These are phyloP conservation scores for Neurospora africana DNA, from an alignment of 495 filamentous ascomycete genomes.

Conservation along the genomic window DNA sequence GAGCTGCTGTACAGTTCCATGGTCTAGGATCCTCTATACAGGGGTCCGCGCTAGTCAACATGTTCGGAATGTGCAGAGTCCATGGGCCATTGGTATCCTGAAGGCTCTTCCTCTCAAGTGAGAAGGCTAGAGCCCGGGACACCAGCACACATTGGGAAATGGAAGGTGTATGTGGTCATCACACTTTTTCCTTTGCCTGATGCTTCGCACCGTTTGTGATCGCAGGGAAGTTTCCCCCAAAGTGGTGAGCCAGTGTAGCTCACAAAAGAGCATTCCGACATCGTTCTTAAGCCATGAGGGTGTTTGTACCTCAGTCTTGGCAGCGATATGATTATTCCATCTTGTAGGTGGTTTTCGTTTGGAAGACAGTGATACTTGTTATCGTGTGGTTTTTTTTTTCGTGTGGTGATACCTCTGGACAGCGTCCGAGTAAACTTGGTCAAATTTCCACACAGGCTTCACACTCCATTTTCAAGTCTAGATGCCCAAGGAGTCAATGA, in stretches of 20 bases:
- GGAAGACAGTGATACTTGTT: neutral
- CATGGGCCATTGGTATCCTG: neutral
- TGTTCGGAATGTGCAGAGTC: neutral
- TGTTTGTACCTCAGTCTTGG: neutral
- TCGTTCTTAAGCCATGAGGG: neutral
- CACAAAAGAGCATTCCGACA: neutral
- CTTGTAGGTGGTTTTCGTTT: neutral
- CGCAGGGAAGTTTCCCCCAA: neutral
- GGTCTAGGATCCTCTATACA: neutral
- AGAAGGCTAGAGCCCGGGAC: neutral
- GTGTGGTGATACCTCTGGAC: neutral
- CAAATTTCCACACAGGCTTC: neutral
- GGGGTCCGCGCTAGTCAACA: neutral
- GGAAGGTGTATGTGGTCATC: neutral
- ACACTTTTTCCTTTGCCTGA: neutral
- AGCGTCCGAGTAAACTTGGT: neutral
- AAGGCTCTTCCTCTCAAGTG: neutral
- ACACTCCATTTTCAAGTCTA: neutral
- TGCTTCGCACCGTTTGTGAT: neutral
- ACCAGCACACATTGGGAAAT: neutral
- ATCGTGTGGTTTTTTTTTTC: neutral
- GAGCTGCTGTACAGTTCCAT: neutral
- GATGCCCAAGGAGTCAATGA: neutral
- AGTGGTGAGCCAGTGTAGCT: neutral
- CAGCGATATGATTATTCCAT: neutral